A percentile compares a stretch with the other conserved stretches of the same genome.
phyloP scores from a whole-genome alignment of 148 eudicot genomes.

The Diospyros lotus region DNA sequence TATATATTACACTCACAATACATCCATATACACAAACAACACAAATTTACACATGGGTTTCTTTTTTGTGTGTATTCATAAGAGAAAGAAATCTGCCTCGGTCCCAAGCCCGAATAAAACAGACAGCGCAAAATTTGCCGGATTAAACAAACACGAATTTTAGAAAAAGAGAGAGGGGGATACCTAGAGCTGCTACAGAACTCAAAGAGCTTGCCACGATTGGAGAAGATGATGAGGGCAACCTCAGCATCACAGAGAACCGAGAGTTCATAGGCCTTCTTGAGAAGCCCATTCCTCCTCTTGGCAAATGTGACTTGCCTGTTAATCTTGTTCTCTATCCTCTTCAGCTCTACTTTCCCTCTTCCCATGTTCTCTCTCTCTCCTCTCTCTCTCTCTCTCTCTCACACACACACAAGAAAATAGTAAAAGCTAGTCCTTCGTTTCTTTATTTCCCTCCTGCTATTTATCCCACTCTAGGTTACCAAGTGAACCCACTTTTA shows the following conservation, averaged over 20 bases:
- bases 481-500: slow-evolving; percentile 3
- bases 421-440: too few species aligned
- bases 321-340: slow-evolving; percentile 54
- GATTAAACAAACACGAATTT: neutral
- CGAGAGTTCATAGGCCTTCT: slow-evolving; percentile 57
- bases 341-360: slow-evolving; percentile 52
- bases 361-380: slow-evolving; percentile 38
- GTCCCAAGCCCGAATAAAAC: too few species aligned
- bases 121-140: too few species aligned
- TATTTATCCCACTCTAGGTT: neutral
- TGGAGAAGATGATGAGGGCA: slow-evolving; percentile 54
- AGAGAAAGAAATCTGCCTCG: too few species aligned
- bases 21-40: neutral
- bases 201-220: slow-evolving; percentile 46
- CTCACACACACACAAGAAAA: neutral
- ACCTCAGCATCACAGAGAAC: slow-evolving; percentile 55
- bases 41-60: neutral
- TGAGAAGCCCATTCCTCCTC: slow-evolving; percentile 56
- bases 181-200: slow-evolving; percentile 43
- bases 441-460: too few species aligned
- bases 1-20: neutral
- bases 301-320: slow-evolving; percentile 57
- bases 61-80: neutral
- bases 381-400: neutral
- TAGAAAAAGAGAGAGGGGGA: neutral